Evolutionary conservation across 176 grass and related monocot species (phyloP), one percentile per base, ranked within the genome.

Genomic region (barley (Hordeum vulgare)): DNA sequence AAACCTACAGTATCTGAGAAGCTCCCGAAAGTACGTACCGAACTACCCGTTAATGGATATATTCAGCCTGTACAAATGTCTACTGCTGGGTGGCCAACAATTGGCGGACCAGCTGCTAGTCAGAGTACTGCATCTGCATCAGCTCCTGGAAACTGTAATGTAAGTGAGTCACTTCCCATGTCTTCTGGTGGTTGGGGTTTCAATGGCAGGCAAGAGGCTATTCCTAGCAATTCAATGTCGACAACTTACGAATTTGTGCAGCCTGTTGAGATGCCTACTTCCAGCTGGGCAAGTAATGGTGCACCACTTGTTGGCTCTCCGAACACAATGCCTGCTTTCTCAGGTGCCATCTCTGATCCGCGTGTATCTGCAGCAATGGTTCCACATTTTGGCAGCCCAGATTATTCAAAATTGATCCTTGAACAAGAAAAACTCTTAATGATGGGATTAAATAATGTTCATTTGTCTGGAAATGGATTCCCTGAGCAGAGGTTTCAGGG

Each of bases 1-100:
- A 87, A 93, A 80, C 90, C 95, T 76, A 70, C 72, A 64, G 74
- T 70, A 79, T 77, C 81, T 41, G 92, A 91, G 36, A 94, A 85
- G 84, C 78, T 79, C 57, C 21, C 72, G 1, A 78, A 83, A 91
- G 26, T 63, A 82, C 21, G 59, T 61, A 77, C 84, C 26, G 63
- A 81, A 25, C 40, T 47, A 56, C 12, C 66, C 8, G 4, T 60
- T 86, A 47, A 37, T 87, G 89, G 76, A 25, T 62, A 78, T 36
- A 53, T 47, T 11, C 81, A 86, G 29, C 83, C 86, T 70, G 23
- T 85, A 57, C 86, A 78, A 59, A 66, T 79, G 21, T 85, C 84
- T 85, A 23, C 29, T 73, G 24, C 53, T 79, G 66, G 29, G 75
- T 87, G 81, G 88, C 33, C 83, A 21, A 58, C 45, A 40, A 84